phyloP scores from a whole-genome alignment of 2,329 filamentous ascomycete species.

The Sclerotinia spermophila region DNA sequence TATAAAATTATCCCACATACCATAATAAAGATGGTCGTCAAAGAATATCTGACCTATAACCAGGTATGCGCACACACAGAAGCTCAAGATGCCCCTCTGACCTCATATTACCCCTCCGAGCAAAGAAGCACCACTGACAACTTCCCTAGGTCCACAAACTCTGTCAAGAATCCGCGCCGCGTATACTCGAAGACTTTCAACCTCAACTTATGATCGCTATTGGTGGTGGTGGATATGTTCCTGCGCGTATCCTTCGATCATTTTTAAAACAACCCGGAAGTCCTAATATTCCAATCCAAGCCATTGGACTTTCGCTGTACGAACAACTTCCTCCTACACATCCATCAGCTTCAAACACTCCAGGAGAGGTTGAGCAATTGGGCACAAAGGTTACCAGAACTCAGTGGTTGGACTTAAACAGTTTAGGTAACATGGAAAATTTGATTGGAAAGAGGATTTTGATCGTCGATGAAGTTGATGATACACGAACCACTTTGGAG shows the following conservation, averaged over 20 bases:
- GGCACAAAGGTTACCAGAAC: conserved; percentile 96
- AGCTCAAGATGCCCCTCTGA: not conserved
- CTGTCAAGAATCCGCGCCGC: conserved; percentile 79
- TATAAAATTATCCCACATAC: not conserved
- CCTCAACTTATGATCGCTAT: conserved; percentile 98
- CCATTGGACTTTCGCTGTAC: conserved; percentile 96
- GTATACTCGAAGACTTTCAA: conserved; percentile 79
- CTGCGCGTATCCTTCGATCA: conserved; percentile 91
- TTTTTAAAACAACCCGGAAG: conserved; percentile 87
- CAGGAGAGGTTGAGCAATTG: conserved; percentile 57
- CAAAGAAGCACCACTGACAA: conserved; percentile 25
- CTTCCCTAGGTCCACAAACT: conserved; percentile 82
- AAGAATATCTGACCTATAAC: conserved; percentile 89
- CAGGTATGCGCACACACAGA: conserved; percentile 56
- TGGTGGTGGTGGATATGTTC: conserved; percentile 94
- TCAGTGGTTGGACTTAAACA: conserved; percentile 92
- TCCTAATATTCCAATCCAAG: conserved; percentile 98
- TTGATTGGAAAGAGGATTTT: conserved; percentile 87
- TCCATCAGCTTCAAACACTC: conserved; percentile 47
- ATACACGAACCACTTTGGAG: conserved; percentile 89
- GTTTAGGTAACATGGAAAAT: conserved; percentile 78
- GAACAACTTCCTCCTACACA: conserved; percentile 66
- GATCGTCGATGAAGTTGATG: conserved; percentile 94
- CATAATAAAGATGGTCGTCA: conserved; percentile 63
- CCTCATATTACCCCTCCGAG: conserved; percentile 20